These are phyloP conservation scores for Pisolithus marmoratus DNA, from an alignment of 768 basidiomycete species.

Conservation along the genomic window DNA sequence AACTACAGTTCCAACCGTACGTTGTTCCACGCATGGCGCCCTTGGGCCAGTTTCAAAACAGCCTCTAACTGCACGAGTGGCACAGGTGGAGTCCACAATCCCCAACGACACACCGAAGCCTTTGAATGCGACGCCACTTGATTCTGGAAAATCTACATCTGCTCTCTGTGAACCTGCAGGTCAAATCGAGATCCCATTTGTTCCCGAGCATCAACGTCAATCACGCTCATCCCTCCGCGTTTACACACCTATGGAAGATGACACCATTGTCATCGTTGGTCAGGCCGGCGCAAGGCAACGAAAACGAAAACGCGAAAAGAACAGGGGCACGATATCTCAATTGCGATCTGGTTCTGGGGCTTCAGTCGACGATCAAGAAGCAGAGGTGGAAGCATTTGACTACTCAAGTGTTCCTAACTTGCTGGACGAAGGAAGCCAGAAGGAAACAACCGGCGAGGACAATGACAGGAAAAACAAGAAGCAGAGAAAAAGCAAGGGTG, in stretches of 20 bases:
- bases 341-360: slow-evolving; percentile 6
- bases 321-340: slow-evolving; percentile 3
- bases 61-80: background rate
- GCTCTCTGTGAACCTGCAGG: slow-evolving; percentile 30
- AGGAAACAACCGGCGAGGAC: slow-evolving; percentile 17
- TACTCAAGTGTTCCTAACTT: slow-evolving; percentile 66
- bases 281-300: slow-evolving; percentile 59
- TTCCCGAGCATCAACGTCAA: slow-evolving; percentile 60
- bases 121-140: background rate
- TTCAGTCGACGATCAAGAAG: slow-evolving; percentile 10
- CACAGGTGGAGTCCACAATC: background rate
- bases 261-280: slow-evolving; percentile 70
- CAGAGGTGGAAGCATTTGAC: slow-evolving; percentile 51
- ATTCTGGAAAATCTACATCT: slow-evolving; percentile 5
- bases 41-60: background rate
- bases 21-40: slow-evolving; percentile 4
- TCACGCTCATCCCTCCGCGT: slow-evolving; percentile 8
- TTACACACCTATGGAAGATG: slow-evolving; percentile 36
- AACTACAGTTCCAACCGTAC: slow-evolving; percentile 9
- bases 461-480: slow-evolving; percentile 44
- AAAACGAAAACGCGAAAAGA: slow-evolving; percentile 39
- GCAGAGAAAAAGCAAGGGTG: slow-evolving; percentile 42
- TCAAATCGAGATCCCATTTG: slow-evolving; percentile 71
- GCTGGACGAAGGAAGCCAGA: slow-evolving; percentile 43
- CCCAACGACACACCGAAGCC: slow-evolving; percentile 1